Evolutionary conservation across 148 eudicot species (phyloP).

Genomic region (Salicornia ramosissima): DNA sequence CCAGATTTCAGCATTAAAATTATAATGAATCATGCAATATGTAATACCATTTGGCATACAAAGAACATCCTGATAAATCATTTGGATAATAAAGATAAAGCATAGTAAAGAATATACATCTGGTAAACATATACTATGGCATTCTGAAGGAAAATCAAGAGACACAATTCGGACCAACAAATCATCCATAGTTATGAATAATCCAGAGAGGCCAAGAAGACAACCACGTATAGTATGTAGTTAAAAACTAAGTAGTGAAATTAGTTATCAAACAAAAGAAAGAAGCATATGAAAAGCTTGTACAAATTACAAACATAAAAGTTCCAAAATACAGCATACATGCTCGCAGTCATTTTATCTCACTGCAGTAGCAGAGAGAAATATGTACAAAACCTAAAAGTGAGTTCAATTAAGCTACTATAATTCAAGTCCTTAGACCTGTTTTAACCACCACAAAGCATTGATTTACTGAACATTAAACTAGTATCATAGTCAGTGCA

Average conservation of each 20-base stretch:
- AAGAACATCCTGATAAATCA: neutral
- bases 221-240: neutral
- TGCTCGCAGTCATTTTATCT: neutral
- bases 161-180: neutral
- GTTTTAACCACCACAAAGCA: neutral
- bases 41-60: neutral
- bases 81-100: neutral
- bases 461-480: neutral
- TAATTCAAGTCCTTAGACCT: neutral
- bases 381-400: neutral
- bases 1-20: neutral
- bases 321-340: neutral
- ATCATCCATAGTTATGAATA: neutral
- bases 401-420: neutral
- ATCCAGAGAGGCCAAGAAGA: neutral
- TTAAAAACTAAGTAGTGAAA: neutral
- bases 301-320: neutral
- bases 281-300: neutral
- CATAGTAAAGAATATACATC: neutral
- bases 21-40: neutral
- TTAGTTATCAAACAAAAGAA: neutral
- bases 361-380: slow-evolving; percentile 1
- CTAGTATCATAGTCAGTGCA: neutral
- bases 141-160: neutral
- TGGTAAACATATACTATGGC: neutral